A percentile compares a stretch with the other conserved stretches of the same genome.
phyloP scores from a whole-genome alignment of 192 early-diverging fungal species.

The Coemansia sp. region DNA sequence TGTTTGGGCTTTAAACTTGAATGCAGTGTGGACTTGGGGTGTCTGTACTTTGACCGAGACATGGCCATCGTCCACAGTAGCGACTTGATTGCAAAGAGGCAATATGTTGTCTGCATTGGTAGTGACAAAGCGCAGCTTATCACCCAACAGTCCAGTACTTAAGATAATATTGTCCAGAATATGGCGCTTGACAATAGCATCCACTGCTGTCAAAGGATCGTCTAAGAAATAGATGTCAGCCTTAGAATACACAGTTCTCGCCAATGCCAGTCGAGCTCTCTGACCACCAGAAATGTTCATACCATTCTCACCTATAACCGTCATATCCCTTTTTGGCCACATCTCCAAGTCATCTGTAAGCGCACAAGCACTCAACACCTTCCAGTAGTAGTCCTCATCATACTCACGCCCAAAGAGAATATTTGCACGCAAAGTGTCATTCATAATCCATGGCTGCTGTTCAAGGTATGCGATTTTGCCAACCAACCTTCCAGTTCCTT shows the following conservation, averaged over 20 bases:
- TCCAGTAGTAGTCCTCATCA: conserved; percentile 61
- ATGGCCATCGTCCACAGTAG: conserved; percentile 18
- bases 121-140: conserved; percentile 54
- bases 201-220: conserved; percentile 74
- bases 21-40: not conserved
- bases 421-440: conserved; percentile 70
- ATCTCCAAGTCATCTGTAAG: conserved; percentile 66
- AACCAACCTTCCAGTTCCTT: conserved; percentile 30
- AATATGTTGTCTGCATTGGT: conserved; percentile 35
- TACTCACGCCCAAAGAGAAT: conserved; percentile 75
- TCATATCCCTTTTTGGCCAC: conserved; percentile 65
- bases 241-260: conserved; percentile 66
- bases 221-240: conserved; percentile 72
- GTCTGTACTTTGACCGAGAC: conserved; percentile 51
- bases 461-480: conserved; percentile 30
- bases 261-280: conserved; percentile 66
- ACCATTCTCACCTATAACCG: conserved; percentile 71
- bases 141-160: conserved; percentile 55
- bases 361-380: conserved; percentile 64
- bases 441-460: conserved; percentile 40
- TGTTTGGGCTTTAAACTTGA: conserved; percentile 15
- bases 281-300: conserved; percentile 78
- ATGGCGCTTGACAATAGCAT: conserved; percentile 64
- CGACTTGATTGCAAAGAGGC: conserved; percentile 27
- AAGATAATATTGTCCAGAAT: conserved; percentile 65